phyloP scores from a whole-genome alignment of 768 basidiomycete species.

The Mycena metata region DNA sequence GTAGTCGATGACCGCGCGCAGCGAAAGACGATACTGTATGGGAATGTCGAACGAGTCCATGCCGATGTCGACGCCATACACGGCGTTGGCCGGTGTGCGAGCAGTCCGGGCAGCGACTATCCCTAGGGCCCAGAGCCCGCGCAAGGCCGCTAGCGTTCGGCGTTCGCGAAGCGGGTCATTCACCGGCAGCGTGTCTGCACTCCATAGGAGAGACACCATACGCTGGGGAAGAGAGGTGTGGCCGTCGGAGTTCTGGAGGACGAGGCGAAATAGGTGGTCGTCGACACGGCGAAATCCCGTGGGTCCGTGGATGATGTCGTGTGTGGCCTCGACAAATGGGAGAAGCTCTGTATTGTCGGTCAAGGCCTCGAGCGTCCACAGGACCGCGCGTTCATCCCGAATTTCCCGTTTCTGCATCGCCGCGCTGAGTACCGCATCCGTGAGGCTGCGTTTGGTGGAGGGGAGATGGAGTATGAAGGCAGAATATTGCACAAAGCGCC shows the following conservation, averaged over 20 bases:
- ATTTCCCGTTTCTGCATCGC: constrained; percentile 19
- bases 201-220: constrained; percentile 19
- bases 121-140: constrained; percentile 27
- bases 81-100: neutral
- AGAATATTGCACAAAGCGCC: constrained; percentile 11
- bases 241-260: constrained; percentile 16
- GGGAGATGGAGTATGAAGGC: constrained; percentile 3
- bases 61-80: neutral
- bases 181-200: constrained; percentile 2
- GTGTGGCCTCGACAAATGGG: constrained; percentile 32
- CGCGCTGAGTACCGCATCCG: constrained; percentile 10
- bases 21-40: neutral
- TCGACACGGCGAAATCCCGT: constrained; percentile 19
- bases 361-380: constrained; percentile 32
- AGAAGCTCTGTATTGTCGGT: constrained; percentile 30
- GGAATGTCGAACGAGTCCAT: constrained; percentile 5
- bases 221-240: constrained; percentile 24
- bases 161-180: constrained; percentile 11
- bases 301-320: constrained; percentile 26
- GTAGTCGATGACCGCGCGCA: constrained; percentile 3
- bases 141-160: constrained; percentile 6
- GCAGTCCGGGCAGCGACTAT: constrained; percentile 17
- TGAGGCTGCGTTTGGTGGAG: constrained; percentile 14
- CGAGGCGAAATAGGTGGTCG: constrained; percentile 29
- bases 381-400: constrained; percentile 31